Evolutionary conservation across 805 yeast genomes (phyloP), one percentile per base, ranked within the genome.

Genomic region (Lipomyces lipofer): DNA sequence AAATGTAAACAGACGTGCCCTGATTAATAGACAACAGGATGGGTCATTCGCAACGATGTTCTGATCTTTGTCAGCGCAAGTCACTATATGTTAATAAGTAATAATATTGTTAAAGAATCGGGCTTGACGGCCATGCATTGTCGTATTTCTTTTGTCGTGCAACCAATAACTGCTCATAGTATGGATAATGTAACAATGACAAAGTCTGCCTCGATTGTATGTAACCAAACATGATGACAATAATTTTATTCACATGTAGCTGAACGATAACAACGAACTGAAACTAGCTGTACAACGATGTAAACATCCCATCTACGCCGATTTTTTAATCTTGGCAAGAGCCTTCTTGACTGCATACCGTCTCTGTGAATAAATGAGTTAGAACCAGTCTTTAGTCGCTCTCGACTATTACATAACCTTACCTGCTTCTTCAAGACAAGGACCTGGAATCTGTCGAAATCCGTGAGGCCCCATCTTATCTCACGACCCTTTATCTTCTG

Each of bases 371-470:
- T 12, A 10, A 12, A 9, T 22, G 4, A 22, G 4, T 35, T 15
- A 29, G 29, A 35, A 21, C 21, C 33, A 43, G 21, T 21, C 19
- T n/a, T 13, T 7, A 27, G 9, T 7, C 7, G 10, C n/a, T 6
- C 1, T 3, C 4, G 27, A 15, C 33, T 7, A 27, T 29, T 13
- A 25, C 33, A 43, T 36, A 7, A 22, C 44, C 62, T n/a, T 39
- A 57, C 61, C 84, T 95, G 97, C 85, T 92, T 94, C 87, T 87
- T 94, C 77, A 90, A 84, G 70, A 90, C 95, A 77, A 87, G 75
- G 70, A 92, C 99, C 84, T 92, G 97, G 97, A 94, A 94, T 85
- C 99, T 91, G 83, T 94, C 97, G 72, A 94, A 94, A 80, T 94
- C 99, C 69, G 92, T 75, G 77, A 95, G 86, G 74, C 85, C 80